These are phyloP conservation scores for Lachancea meyersii DNA, from an alignment of 805 yeast genomes.

Conservation along the genomic window DNA sequence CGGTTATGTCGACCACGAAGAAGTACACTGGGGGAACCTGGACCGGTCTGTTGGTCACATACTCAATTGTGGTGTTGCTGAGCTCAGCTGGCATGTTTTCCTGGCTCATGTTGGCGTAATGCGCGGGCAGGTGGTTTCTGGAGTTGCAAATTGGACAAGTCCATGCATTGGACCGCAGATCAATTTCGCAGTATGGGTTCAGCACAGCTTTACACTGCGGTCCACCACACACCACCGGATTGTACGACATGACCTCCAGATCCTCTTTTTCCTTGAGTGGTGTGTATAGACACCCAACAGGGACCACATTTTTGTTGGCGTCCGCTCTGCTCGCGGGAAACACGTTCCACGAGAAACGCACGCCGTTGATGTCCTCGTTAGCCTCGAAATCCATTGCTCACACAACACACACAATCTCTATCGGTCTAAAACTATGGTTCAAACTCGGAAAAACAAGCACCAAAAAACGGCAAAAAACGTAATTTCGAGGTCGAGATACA, in stretches of 20 bases:
- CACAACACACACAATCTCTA: neutral
- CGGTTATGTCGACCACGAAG: constrained; percentile 82
- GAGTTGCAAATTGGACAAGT: constrained; percentile 75
- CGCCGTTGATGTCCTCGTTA: constrained; percentile 66
- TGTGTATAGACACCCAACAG: constrained; percentile 91
- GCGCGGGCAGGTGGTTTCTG: constrained; percentile 76
- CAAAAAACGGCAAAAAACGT: neutral
- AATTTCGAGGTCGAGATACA: neutral
- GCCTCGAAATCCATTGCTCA: constrained; percentile 44
- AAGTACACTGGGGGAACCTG: constrained; percentile 80
- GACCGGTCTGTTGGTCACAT: constrained; percentile 73
- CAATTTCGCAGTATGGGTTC: constrained; percentile 82
- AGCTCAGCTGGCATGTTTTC: constrained; percentile 80
- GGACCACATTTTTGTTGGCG: constrained; percentile 86
- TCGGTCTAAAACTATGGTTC: neutral
- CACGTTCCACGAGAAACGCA: constrained; percentile 73
- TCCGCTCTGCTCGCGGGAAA: constrained; percentile 86
- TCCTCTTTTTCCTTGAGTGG: constrained; percentile 79
- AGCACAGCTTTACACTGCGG: constrained; percentile 76
- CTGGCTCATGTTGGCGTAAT: constrained; percentile 68
- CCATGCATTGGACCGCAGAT: constrained; percentile 72
- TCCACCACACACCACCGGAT: constrained; percentile 73
- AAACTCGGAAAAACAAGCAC: neutral
- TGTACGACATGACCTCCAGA: constrained; percentile 72
- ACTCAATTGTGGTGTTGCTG: constrained; percentile 73